Evolutionary conservation across 108 stramenopile species (phyloP), one percentile per base, ranked within the genome.

Genomic region (Chaetoceros muelleri): DNA sequence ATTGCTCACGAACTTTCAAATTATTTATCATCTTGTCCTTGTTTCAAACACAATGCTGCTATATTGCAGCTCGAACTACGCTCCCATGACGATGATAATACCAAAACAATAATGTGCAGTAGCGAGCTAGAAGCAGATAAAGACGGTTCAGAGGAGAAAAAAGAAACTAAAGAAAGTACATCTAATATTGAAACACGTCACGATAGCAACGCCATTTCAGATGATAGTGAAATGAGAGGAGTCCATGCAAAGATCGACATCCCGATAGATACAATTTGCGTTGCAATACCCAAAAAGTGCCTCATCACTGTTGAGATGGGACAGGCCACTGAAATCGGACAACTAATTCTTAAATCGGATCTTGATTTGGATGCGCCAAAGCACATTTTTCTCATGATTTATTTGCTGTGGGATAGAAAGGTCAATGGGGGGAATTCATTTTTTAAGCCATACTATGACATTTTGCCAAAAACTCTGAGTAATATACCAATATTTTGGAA

Each of bases 221-320:
- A 91, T 20, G 73, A 73, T 25, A 78, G 75, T 3, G 99, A 98
- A 70, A 93, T 98, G 72, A 81, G 99, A 28, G 96, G 96, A 18
- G 94, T 98, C n/a, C 95, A 98, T 78, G 96, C 97, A 25, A 61
- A 52, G 44, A 60, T 71, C 25, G 66, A 74, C 62, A 68, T 99
- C 28, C 78, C 83, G 3, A 80, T 88, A 27, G 85, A 95, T 55
- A 82, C 89, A 31, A 64, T 80, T 27, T 90, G 95, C 62, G 83
- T 95, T 55, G 68, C 71, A 24, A 79, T 96, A 25, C 96, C 96
- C 21, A 70, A 87, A 3, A 73, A 72, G 53, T 98, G 96, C 58
- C 76, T 99, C 24, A 96, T 99, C 57, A 99, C 99, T 1, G 99
- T 98, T 2, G 97, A 99, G 85, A 98, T 98, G 97, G 99, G 99